Evolutionary conservation across 352 stramenopile genomes (phyloP), one percentile per base, ranked within the genome.

Genomic region (Globisporangium megalacanthum): DNA sequence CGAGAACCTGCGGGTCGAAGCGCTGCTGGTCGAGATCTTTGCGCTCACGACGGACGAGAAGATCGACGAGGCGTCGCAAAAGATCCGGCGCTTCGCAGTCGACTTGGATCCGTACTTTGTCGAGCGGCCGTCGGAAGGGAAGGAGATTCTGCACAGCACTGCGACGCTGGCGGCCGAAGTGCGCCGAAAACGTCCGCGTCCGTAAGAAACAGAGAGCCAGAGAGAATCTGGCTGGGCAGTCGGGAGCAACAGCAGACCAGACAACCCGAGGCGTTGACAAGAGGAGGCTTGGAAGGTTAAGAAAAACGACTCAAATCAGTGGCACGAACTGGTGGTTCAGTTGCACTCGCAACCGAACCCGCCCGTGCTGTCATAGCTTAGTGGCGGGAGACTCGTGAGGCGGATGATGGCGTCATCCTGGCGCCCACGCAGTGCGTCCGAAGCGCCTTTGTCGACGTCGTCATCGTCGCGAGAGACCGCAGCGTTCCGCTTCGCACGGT

Each of bases 61-160:
- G 58, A 91, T 94, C 42, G 84, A 94, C 48, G 84, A 92, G 33
- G 81, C 77, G 0, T 88, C 82, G 6, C 79, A 92, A 36, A 88
- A 88, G 62, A 90, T 94, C 55, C 79, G 82, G 31, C 77, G 84
- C 25, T 92, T 94, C 61, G 77, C 83, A 25, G 76, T 85, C 15
- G 83, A 94, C 56, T 47, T 94, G 47, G 83, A 92, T 39, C 82
- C 84, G 57, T 93, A 90, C 66, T 92, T 94, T 35, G 80, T 94
- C 58, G 83, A 92, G 58, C 76, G 83, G 13, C 83, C 83, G 25
- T 89, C 80, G 2, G 83, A 94, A 62, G 80, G 83, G 56, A 94
- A 94, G 46, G 83, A 94, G 55, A 90, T 94, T 45, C 61, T 90
- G 20, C 78, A 90, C 65, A 89, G 81, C 49, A 94, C 83, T 33